Percentiles rank a stretch among this genome's conserved stretches.
Conservation (phyloP, 176 grass and related monocot species). For the Aegilops umbellulata region DNA sequence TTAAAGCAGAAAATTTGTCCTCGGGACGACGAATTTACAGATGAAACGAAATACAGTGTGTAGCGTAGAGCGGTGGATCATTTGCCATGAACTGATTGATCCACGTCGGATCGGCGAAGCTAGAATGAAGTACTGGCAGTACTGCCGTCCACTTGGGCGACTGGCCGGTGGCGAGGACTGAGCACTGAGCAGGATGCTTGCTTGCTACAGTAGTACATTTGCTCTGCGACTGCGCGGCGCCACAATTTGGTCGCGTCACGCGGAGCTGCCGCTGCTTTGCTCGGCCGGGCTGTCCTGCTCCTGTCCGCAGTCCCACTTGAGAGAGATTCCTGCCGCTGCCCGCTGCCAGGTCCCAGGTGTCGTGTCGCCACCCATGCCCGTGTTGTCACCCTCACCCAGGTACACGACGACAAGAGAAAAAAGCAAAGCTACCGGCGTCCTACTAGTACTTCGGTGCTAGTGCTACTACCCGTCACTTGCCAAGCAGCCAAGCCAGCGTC, state of each 20-base stretch:
- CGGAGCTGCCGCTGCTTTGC: slow-evolving; percentile 51
- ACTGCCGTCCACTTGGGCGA: slow-evolving; percentile 28
- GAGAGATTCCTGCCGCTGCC: slow-evolving; percentile 36
- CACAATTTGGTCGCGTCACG: slow-evolving; percentile 48
- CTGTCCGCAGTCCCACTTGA: slow-evolving; percentile 16
- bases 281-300: slow-evolving; percentile 28
- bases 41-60: no score
- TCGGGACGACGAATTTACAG: no score
- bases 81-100: no score
- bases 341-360: slow-evolving; percentile 19
- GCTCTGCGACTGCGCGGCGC: neutral
- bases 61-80: no score
- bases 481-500: neutral
- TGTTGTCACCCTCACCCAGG: slow-evolving; percentile 47
- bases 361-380: slow-evolving; percentile 16
- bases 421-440: neutral
- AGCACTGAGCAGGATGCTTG: neutral
- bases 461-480: neutral
- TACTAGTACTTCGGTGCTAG: neutral
- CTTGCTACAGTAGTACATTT: neutral
- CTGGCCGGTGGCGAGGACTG: neutral
- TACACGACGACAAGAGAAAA: neutral
- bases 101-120: no score
- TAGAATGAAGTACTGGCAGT: no score
- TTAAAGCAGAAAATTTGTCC: no score